These are phyloP conservation scores for Brassica incana DNA, from an alignment of 345 rosid species.

Conservation along the genomic window DNA sequence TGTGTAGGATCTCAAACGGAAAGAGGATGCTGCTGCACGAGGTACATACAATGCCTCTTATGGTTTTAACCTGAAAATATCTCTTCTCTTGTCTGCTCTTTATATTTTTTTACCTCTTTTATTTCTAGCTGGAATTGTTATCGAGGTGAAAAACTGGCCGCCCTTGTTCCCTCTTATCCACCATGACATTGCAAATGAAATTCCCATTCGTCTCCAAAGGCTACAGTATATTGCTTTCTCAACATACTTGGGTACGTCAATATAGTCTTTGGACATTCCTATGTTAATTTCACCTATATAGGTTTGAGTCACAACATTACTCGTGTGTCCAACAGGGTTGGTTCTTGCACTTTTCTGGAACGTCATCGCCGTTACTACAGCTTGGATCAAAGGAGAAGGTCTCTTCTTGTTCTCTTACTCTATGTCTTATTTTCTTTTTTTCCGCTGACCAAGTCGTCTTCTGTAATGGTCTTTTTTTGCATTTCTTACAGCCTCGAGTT, in stretches of 20 bases:
- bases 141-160: conserved; percentile 86
- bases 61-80: not conserved
- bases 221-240: conserved; percentile 79
- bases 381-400: conserved; percentile 93
- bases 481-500: not conserved
- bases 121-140: conserved; percentile 64
- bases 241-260: conserved; percentile 62
- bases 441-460: not conserved
- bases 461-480: conserved; percentile 4
- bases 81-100: not conserved
- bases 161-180: conserved; percentile 82
- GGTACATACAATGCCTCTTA: conserved; percentile 45
- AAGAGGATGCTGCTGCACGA: conserved; percentile 92
- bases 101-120: not conserved
- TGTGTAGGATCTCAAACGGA: conserved; percentile 75
- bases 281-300: not conserved
- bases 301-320: conserved; percentile 3
- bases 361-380: conserved; percentile 73
- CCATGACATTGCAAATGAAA: conserved; percentile 84
- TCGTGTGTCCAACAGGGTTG: conserved; percentile 59
- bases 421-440: not conserved
- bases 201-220: conserved; percentile 74
- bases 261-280: not conserved
- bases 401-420: conserved; percentile 19
- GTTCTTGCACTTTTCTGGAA: conserved; percentile 84